These are phyloP conservation scores for Helminthosporium solani DNA, from an alignment of 2,329 filamentous ascomycete genomes.

Conservation along the genomic window DNA sequence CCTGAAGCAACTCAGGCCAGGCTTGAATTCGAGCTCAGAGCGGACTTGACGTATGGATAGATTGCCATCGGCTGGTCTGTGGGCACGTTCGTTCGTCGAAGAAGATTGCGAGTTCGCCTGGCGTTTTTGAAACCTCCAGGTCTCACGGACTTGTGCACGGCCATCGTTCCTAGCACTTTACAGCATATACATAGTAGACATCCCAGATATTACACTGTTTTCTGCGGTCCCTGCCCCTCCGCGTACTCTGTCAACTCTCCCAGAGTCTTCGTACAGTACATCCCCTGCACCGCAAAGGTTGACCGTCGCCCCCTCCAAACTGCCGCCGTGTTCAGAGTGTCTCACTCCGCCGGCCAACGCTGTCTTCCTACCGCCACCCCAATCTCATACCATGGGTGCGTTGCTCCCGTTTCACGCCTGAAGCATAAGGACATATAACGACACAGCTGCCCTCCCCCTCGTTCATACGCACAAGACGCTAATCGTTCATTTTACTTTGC, in stretches of 20 bases:
- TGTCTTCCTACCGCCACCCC: slow-evolving; percentile 24
- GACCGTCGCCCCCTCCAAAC: slow-evolving; percentile 10
- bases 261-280: slow-evolving; percentile 9
- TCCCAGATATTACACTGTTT: slow-evolving; percentile 12
- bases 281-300: slow-evolving; percentile 1
- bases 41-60: slow-evolving; percentile 1
- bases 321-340: slow-evolving; percentile 18
- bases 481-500: slow-evolving; percentile 2
- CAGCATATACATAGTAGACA: slow-evolving; percentile 12
- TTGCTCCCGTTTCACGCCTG: slow-evolving; percentile 31
- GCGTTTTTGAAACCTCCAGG: slow-evolving; percentile 27
- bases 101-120: slow-evolving; percentile 13
- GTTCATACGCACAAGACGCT: neutral
- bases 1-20: neutral
- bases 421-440: slow-evolving; percentile 21
- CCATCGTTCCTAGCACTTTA: slow-evolving; percentile 23
- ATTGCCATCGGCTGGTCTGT: slow-evolving; percentile 8
- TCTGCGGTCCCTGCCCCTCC: slow-evolving; percentile 4
- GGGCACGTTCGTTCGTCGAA: neutral
- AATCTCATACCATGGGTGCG: slow-evolving; percentile 29
- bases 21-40: neutral
- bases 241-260: slow-evolving; percentile 8
- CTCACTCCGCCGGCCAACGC: slow-evolving; percentile 20
- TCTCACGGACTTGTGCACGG: slow-evolving; percentile 17
- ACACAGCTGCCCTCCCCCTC: slow-evolving; percentile 4